A percentile compares a stretch with the other conserved stretches of the same genome.
Conservation (phyloP, 179 eudicot species). For the Drosera spatulata region DNA sequence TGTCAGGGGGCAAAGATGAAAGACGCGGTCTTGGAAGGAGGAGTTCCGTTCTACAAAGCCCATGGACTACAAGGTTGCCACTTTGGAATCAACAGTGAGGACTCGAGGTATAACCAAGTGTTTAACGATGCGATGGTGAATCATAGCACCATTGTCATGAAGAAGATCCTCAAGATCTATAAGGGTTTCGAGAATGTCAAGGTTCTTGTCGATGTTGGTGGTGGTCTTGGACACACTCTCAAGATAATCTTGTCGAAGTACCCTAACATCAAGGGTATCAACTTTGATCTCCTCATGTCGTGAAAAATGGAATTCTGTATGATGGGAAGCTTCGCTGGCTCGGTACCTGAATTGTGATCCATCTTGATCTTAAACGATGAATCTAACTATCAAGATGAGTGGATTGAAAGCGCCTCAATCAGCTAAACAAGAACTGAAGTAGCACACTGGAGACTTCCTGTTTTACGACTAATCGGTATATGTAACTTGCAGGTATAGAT, state of each 20-base stretch:
- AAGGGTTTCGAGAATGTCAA: neutral
- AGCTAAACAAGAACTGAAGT: no score
- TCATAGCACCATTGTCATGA: neutral
- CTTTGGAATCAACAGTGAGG: neutral
- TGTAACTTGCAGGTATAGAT: slow-evolving; percentile 10
- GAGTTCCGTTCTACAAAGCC: slow-evolving; percentile 7
- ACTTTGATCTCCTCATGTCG: slow-evolving; percentile 8
- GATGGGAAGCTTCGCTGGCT: neutral
- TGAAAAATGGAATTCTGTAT: slow-evolving; percentile 1
- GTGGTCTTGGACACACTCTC: slow-evolving; percentile 7
- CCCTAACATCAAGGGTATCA: slow-evolving; percentile 4
- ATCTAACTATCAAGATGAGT: no score
- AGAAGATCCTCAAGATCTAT: slow-evolving; percentile 1
- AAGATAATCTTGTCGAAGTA: slow-evolving; percentile 1
- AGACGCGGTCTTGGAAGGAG: slow-evolving; percentile 11
- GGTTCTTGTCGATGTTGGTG: slow-evolving; percentile 5
- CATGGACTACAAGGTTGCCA: slow-evolving; percentile 5
- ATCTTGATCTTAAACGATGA: no score
- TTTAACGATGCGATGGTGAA: slow-evolving; percentile 6
- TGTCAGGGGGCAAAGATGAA: slow-evolving; percentile 5
- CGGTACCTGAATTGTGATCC: no score
- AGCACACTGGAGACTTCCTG: no score
- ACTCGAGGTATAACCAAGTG: neutral
- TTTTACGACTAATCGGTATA: no score
- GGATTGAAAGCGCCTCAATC: no score